A percentile compares a stretch with the other conserved stretches of the same genome.
phyloP scores from a whole-genome alignment of 495 filamentous ascomycete genomes.

The Aspergillus taichungensis region DNA sequence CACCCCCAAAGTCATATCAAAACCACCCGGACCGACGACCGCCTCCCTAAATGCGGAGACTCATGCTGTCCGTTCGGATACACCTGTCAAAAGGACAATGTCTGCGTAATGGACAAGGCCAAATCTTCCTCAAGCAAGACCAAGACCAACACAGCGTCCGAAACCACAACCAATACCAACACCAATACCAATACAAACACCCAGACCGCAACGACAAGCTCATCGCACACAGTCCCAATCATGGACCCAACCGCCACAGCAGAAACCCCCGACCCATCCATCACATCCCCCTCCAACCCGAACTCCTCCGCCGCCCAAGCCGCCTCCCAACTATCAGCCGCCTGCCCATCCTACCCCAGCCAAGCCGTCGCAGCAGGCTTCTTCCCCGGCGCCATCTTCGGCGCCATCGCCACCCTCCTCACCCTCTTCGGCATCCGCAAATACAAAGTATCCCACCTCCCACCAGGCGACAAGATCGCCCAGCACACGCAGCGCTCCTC shows the following conservation, averaged over 20 bases:
- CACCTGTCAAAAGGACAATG: constrained; percentile 44
- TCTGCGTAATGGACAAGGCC: constrained; percentile 33
- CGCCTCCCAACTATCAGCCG: constrained; percentile 4
- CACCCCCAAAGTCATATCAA: constrained; percentile 58
- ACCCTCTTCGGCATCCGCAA: constrained; percentile 36
- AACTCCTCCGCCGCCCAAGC: constrained; percentile 9
- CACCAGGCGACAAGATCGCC: constrained; percentile 9
- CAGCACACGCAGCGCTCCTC: constrained; percentile 28
- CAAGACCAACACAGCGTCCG: background rate
- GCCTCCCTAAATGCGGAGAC: constrained; percentile 48
- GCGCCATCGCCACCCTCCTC: constrained; percentile 38
- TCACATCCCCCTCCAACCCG: constrained; percentile 4
- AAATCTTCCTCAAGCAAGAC: constrained; percentile 13
- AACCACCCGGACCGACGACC: constrained; percentile 52
- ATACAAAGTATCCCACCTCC: constrained; percentile 13
- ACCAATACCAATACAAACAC: background rate
- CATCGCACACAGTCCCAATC: constrained; percentile 23
- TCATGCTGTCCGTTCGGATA: constrained; percentile 76
- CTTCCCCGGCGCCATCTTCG: constrained; percentile 52
- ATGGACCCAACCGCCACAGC: constrained; percentile 9
- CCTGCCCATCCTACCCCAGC: constrained; percentile 39
- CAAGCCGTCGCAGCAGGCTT: constrained; percentile 51
- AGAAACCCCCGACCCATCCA: constrained; percentile 12
- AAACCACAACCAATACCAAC: constrained; percentile 10
- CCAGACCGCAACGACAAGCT: background rate